phyloP scores from a whole-genome alignment of 2,329 filamentous ascomycete genomes.

The Paracorniculantispora psalliotae region DNA sequence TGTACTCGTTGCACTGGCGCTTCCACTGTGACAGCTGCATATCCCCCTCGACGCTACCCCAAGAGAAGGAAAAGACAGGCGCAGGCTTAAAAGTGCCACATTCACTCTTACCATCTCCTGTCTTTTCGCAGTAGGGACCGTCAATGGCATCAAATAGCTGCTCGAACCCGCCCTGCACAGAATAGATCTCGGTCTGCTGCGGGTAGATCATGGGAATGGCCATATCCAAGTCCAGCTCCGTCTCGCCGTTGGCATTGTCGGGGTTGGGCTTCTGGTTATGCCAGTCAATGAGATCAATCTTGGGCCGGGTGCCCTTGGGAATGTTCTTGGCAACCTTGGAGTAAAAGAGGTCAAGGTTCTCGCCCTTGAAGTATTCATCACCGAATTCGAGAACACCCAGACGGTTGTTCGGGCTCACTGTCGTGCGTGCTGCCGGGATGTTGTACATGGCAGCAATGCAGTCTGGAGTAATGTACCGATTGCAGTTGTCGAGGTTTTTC shows the following conservation, averaged over 20 bases:
- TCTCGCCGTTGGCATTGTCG: constrained; percentile 32
- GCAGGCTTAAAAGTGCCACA: constrained; percentile 21
- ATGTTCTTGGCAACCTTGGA: constrained; percentile 26
- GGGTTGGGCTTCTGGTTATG: constrained; percentile 13
- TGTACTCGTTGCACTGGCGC: constrained; percentile 36
- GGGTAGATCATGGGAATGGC: constrained; percentile 47
- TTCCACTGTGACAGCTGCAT: constrained; percentile 13
- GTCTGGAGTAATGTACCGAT: constrained; percentile 48
- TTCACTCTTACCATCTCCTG: constrained; percentile 39
- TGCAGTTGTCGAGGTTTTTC: constrained; percentile 30
- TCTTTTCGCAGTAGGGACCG: constrained; percentile 48
- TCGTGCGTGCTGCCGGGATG: constrained; percentile 22
- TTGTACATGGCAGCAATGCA: constrained; percentile 45
- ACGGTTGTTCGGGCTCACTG: constrained; percentile 26
- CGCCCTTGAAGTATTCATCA: constrained; percentile 35
- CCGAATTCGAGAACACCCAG: constrained; percentile 39
- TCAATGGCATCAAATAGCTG: constrained; percentile 49
- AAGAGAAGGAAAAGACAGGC: constrained; percentile 36
- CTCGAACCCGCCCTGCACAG: constrained; percentile 30
- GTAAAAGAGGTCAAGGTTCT: constrained; percentile 36
- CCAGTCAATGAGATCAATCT: constrained; percentile 26
- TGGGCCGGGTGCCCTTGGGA: constrained; percentile 32
- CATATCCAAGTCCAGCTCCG: constrained; percentile 45
- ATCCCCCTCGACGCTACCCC: constrained; percentile 26
- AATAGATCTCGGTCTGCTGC: constrained; percentile 38